These are phyloP conservation scores for Pichia cabralensis DNA, from an alignment of 805 yeast genomes.

Conservation along the genomic window DNA sequence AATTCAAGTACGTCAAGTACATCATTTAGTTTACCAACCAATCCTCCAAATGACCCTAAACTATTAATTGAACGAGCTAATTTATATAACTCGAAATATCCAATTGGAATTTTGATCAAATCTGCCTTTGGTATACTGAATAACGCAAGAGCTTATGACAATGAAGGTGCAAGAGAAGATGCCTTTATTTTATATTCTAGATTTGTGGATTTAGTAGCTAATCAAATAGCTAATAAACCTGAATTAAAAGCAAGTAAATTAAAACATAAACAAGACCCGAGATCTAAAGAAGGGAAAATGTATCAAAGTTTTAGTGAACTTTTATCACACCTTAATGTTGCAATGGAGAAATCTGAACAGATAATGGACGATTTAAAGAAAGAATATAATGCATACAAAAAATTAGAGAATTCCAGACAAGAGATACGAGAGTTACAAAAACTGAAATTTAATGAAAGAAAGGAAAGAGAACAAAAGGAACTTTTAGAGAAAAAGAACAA, in stretches of 20 bases:
- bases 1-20: conserved; percentile 13
- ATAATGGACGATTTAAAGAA: conserved; percentile 19
- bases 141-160: conserved; percentile 37
- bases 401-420: conserved; percentile 15
- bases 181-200: conserved; percentile 50
- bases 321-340: conserved; percentile 14
- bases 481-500: conserved; percentile 1
- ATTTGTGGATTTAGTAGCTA: conserved; percentile 46
- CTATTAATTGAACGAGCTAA: conserved; percentile 37
- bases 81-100: conserved; percentile 38
- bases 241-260: conserved; percentile 25
- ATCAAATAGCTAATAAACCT: conserved; percentile 37
- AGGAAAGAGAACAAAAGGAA: conserved; percentile 11
- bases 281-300: conserved; percentile 17
- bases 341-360: conserved; percentile 25
- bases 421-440: conserved; percentile 16
- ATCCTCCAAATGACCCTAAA: conserved; percentile 22
- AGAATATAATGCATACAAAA: conserved; percentile 17
- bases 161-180: conserved; percentile 33
- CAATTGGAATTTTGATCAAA: conserved; percentile 46
- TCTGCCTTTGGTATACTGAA: conserved; percentile 38
- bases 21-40: conserved; percentile 8
- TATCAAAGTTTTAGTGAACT: conserved; percentile 20
- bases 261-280: conserved; percentile 13
- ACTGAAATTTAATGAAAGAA: conserved; percentile 12